These are phyloP conservation scores for Aspergillus fructus DNA, from an alignment of 2,329 filamentous ascomycete genomes.

Conservation along the genomic window DNA sequence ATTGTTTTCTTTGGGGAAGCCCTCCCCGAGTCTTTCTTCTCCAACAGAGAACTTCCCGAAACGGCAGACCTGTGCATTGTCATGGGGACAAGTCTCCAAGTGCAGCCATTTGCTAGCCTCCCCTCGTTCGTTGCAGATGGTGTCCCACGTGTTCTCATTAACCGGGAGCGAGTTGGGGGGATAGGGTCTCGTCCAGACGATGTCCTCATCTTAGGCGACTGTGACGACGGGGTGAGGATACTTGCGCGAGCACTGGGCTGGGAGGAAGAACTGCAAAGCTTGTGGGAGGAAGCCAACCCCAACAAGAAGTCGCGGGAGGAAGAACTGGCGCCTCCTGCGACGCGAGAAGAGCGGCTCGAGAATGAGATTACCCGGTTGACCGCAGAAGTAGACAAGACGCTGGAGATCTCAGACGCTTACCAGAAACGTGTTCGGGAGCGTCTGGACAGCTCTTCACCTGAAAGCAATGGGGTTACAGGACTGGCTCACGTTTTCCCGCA, in stretches of 20 bases:
- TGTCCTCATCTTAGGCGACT: conserved; percentile 78
- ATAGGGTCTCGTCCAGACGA: conserved; percentile 79
- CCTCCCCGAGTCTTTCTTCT: conserved; percentile 65
- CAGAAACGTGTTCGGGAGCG: conserved; percentile 39
- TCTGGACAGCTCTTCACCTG: conserved; percentile 20
- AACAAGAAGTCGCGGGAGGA: conserved; percentile 54
- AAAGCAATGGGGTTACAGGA: conserved; percentile 16
- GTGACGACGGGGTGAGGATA: conserved; percentile 75
- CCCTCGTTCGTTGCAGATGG: conserved; percentile 62
- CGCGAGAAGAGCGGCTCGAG: conserved; percentile 56
- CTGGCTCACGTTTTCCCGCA: conserved; percentile 40
- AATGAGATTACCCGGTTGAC: conserved; percentile 61
- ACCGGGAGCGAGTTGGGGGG: conserved; percentile 77
- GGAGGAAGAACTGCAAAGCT: conserved; percentile 73
- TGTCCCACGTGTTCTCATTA: conserved; percentile 80
- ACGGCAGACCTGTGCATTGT: conserved; percentile 77
- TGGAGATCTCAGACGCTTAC: conserved; percentile 50
- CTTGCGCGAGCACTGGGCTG: conserved; percentile 81
- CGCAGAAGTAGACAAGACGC: conserved; percentile 56
- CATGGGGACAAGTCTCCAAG: conserved; percentile 82
- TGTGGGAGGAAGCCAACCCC: conserved; percentile 71
- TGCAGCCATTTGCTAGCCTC: conserved; percentile 85
- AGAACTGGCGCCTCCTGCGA: conserved; percentile 39
- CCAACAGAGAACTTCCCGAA: conserved; percentile 54
- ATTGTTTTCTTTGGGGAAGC: conserved; percentile 92